These are phyloP conservation scores for Dictyostelium intermedium DNA, from an alignment of 78 protist genomes.

Conservation along the genomic window DNA sequence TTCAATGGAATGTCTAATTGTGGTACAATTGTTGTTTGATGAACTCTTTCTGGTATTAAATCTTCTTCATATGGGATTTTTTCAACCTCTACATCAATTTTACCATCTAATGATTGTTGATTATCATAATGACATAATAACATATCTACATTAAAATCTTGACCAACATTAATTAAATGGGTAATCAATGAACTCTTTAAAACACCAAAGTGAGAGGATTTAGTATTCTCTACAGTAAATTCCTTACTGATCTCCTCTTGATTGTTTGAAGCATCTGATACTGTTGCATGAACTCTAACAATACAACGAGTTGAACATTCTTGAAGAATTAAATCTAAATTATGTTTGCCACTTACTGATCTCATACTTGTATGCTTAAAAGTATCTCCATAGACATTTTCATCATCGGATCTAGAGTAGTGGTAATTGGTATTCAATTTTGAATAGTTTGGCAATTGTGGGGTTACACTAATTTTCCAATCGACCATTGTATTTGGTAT, in stretches of 20 bases:
- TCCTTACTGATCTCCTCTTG: neutral
- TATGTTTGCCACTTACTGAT: conserved; percentile 21
- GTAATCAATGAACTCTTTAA: neutral
- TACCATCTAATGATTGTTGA: neutral
- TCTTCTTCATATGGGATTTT: conserved; percentile 44
- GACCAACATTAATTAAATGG: conserved; percentile 8
- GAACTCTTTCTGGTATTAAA: neutral
- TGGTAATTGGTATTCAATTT: neutral
- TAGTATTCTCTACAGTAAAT: neutral
- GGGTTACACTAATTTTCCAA: neutral
- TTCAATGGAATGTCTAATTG: neutral
- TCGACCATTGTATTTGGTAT: conserved; percentile 44
- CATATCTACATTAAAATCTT: neutral
- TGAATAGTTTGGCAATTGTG: neutral
- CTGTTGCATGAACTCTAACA: neutral
- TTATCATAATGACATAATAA: neutral
- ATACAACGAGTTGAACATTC: neutral
- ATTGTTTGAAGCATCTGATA: conserved; percentile 3
- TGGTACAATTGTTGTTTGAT: neutral
- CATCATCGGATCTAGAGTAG: neutral
- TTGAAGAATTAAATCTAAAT: neutral
- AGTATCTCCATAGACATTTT: neutral
- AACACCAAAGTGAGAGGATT: neutral
- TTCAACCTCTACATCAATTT: neutral
- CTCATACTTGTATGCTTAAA: neutral